Evolutionary conservation across 169 alveolate species (phyloP).

Genomic region (Eimeria tenella): DNA sequence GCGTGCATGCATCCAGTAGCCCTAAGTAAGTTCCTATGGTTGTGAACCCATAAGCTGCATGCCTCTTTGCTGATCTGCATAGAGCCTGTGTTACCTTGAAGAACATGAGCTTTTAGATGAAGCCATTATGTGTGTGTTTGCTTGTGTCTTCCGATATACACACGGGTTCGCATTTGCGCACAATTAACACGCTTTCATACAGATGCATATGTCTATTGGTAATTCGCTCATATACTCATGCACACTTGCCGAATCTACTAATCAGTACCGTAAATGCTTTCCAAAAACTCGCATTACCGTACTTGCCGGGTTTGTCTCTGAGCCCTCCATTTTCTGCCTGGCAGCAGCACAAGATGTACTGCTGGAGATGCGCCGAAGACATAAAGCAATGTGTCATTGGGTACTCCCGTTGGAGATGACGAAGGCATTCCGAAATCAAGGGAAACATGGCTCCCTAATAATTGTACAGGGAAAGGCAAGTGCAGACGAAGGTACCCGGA

Average conservation of each 20-base stretch:
- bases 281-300: not conserved
- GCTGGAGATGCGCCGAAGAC: constrained; percentile 71
- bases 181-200: too few relatives aligned
- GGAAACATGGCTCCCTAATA: constrained; percentile 74
- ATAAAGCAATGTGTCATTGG: constrained; percentile 40
- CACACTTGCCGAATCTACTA: too few relatives aligned
- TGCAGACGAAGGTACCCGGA: constrained; percentile 70
- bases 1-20: not conserved
- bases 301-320: constrained; percentile 94
- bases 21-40: not conserved
- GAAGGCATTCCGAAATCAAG: constrained; percentile 38
- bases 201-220: too few relatives aligned
- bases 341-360: constrained; percentile 79
- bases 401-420: not conserved
- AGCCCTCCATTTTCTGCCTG: constrained; percentile 86
- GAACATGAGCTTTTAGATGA: too few relatives aligned
- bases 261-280: too few relatives aligned
- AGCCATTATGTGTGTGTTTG: too few relatives aligned
- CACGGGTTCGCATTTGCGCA: too few relatives aligned
- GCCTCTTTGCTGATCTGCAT: too few relatives aligned
- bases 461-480: constrained; percentile 69
- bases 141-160: too few relatives aligned
- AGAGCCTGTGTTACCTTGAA: too few relatives aligned
- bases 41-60: not conserved
- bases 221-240: too few relatives aligned